Evolutionary conservation across 2,329 filamentous ascomycete genomes (phyloP).

Genomic region (Thelonectria rubi): DNA sequence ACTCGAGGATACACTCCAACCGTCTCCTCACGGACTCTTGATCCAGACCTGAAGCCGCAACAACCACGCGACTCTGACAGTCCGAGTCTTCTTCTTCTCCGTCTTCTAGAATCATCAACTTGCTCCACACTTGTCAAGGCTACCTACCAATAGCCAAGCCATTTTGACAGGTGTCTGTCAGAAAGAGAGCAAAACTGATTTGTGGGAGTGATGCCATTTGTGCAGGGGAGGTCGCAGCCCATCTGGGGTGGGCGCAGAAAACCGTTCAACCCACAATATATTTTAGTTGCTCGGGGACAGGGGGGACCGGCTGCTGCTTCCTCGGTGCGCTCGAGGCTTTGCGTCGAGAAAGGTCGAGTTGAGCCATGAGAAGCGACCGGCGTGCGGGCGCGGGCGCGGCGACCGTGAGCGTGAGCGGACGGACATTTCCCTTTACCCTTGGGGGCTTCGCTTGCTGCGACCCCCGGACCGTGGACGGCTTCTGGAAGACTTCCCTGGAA

Average conservation of each 20-base stretch:
- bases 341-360: not conserved
- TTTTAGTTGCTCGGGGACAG: not conserved
- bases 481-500: constrained; percentile 23
- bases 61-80: not conserved
- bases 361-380: not conserved
- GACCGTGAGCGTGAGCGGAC: not conserved
- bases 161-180: not conserved
- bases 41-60: not conserved
- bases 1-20: not conserved
- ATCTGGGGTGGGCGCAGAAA: constrained; percentile 25
- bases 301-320: not conserved
- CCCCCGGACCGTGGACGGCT: not conserved
- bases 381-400: not conserved
- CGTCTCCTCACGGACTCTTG: not conserved
- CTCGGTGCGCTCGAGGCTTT: too few relatives aligned
- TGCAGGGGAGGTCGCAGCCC: constrained; percentile 6
- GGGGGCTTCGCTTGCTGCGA: not conserved
- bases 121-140: not conserved
- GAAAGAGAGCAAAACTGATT: constrained; percentile 1
- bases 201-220: constrained; percentile 3
- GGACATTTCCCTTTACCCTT: not conserved
- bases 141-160: not conserved
- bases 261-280: constrained; percentile 15
- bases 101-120: not conserved
- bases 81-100: not conserved